Conservation (phyloP, 1,139 yeast species). For the Candida labiduridarum region DNA sequence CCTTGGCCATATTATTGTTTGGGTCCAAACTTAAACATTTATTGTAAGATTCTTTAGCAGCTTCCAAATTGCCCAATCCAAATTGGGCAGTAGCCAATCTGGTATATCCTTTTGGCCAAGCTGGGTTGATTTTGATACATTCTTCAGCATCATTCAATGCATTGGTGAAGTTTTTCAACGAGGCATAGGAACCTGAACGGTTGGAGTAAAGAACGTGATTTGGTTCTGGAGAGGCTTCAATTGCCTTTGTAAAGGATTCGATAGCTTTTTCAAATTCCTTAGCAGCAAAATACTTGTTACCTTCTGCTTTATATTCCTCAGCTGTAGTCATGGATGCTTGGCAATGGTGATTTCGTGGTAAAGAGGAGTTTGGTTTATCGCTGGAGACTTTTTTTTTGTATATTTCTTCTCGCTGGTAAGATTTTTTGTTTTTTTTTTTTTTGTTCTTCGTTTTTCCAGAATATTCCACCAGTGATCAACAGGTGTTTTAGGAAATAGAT, state of each 20-base stretch:
- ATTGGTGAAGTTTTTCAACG: slow-evolving; percentile 67
- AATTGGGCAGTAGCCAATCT: slow-evolving; percentile 92
- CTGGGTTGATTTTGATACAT: slow-evolving; percentile 74
- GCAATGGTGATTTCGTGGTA: not conserved
- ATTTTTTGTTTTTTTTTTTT: not conserved
- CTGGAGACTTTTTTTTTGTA: not conserved
- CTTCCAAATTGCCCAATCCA: slow-evolving; percentile 79
- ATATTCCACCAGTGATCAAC: not conserved
- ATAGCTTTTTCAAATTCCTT: slow-evolving; percentile 83
- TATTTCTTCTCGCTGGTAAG: not conserved
- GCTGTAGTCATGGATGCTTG: slow-evolving; percentile 46
- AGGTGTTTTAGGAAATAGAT: too few relatives aligned
- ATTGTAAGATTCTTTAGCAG: slow-evolving; percentile 68
- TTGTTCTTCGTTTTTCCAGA: slow-evolving; percentile 5
- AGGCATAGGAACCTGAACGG: slow-evolving; percentile 91
- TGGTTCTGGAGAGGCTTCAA: slow-evolving; percentile 77
- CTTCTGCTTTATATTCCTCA: slow-evolving; percentile 77
- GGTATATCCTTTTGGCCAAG: slow-evolving; percentile 94
- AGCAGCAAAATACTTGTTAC: slow-evolving; percentile 88
- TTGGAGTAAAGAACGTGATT: slow-evolving; percentile 91
- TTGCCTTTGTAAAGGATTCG: slow-evolving; percentile 82
- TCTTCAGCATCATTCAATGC: slow-evolving; percentile 85
- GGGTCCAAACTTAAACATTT: slow-evolving; percentile 86
- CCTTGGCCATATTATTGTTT: slow-evolving; percentile 80
- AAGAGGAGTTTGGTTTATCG: not conserved